Evolutionary conservation across 2,329 filamentous ascomycete genomes (phyloP), one percentile per base, ranked within the genome.

Genomic region (Fusarium compactum): DNA sequence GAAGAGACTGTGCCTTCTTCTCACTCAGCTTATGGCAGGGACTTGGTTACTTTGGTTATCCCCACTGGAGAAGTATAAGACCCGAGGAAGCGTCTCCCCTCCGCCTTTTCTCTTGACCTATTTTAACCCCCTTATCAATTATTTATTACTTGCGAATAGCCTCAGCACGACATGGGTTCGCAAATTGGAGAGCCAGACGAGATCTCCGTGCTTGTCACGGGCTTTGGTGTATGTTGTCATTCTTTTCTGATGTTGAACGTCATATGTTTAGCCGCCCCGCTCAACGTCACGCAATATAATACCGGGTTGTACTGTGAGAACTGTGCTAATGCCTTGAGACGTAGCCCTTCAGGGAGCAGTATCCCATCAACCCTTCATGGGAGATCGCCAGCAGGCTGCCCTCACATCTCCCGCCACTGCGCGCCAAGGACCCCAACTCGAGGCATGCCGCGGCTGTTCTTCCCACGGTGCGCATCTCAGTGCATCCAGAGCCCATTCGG

Each of bases 331-430:
- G 38, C 27, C 34, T 24, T 30, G 43, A 40, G 16, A 24, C 27
- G 22, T 65, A 95, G 92, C 91, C 94, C 3, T 97, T 97, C 80
- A 90, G 91, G 73, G 84, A 82, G n/a, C 82, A 90, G 46, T 90
- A 90, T 76, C 88, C 90, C 29, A 82, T 90, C 64, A 97, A 97
- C 77, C 93, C 94, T 11, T 94, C 93, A 5, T 95, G 89, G 86
- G 87, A 95, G 76, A 95, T 97, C 76, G 89, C 91, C 51, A 85
- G 84, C 27, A 84, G 82, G 22, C 87, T 97, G n/a, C 90, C 93
- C 6, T 79, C 86, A 4, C 86, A 87, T 71, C 86, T 95, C 8
- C 87, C 89, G 4, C 81, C 85, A 2, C 78, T 84, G 16, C 80
- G 82, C 53, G 78, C 78, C 69, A 86, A 85, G 75, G 79, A 81